Percentiles rank a stretch among this genome's conserved stretches.
Evolutionary conservation across 75 land plant species (phyloP).

Genomic region (Selaginella tamariscina): DNA sequence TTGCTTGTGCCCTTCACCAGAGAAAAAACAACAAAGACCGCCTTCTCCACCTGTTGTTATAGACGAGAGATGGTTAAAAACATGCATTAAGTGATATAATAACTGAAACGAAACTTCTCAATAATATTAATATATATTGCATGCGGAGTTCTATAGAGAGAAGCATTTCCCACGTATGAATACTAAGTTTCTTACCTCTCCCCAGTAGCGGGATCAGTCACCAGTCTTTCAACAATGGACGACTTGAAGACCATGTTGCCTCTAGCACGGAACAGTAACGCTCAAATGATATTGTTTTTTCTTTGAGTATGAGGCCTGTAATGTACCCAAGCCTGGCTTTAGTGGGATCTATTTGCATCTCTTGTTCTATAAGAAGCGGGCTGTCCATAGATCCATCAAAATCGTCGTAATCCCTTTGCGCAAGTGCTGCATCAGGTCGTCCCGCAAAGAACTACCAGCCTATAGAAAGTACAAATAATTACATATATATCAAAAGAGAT

Average conservation of each 20-base stretch:
- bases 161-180: too few species aligned
- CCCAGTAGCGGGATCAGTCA: constrained; percentile 59
- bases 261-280: constrained; percentile 92
- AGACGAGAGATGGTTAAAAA: too few species aligned
- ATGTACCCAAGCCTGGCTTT: constrained; percentile 68
- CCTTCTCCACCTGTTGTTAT: constrained; percentile 69
- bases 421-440: neutral
- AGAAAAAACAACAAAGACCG: constrained; percentile 84
- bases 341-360: constrained; percentile 52
- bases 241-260: constrained; percentile 92
- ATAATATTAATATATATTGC: too few species aligned
- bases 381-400: constrained; percentile 7
- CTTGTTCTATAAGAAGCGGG: constrained; percentile 25
- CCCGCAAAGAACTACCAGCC: constrained; percentile 6
- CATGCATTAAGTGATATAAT: too few species aligned
- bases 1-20: constrained; percentile 78
- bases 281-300: constrained; percentile 65
- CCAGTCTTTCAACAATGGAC: constrained; percentile 59
- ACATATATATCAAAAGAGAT: neutral
- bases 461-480: too few species aligned
- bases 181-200: constrained; percentile 27
- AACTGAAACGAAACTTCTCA: too few species aligned
- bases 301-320: constrained; percentile 66
- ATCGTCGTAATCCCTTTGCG: constrained; percentile 6
- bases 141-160: too few species aligned